Percentiles rank a stretch among this genome's conserved stretches.
These are phyloP conservation scores for Austroboletus niveus DNA, from an alignment of 1,284 basidiomycete species.

Conservation along the genomic window DNA sequence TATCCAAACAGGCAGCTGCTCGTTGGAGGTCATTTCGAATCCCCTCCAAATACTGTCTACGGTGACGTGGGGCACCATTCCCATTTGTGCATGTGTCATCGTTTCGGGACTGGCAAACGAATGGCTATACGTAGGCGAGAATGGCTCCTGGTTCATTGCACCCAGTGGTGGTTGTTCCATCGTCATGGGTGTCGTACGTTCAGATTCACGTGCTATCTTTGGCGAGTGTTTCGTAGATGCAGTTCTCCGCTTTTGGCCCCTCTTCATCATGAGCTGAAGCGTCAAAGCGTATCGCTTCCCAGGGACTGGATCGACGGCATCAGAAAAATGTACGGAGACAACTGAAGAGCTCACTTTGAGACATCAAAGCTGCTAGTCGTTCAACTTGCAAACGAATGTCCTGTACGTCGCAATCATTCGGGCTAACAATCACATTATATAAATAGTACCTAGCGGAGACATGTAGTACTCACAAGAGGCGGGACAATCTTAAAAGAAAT, in stretches of 20 bases:
- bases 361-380: conserved; percentile 69
- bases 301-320: conserved; percentile 55
- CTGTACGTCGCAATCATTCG: conserved; percentile 76
- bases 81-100: conserved; percentile 33
- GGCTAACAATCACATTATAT: conserved; percentile 44
- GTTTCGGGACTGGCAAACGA: conserved; percentile 49
- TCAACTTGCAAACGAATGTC: conserved; percentile 80
- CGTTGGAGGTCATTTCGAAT: conserved; percentile 65
- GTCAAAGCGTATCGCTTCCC: conserved; percentile 88
- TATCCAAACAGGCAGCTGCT: conserved; percentile 79
- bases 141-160: conserved; percentile 28
- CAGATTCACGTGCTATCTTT: conserved; percentile 49
- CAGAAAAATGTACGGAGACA: conserved; percentile 7
- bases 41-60: conserved; percentile 75
- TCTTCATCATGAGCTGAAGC: conserved; percentile 82
- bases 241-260: conserved; percentile 66
- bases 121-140: conserved; percentile 36
- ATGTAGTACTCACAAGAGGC: conserved; percentile 68
- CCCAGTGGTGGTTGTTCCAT: conserved; percentile 27
- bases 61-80: conserved; percentile 41
- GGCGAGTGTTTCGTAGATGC: conserved; percentile 59
- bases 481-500: conserved; percentile 80
- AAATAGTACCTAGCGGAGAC: not conserved
- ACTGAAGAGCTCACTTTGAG: conserved; percentile 57
- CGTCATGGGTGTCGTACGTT: conserved; percentile 41